Evolutionary conservation across 495 filamentous ascomycete genomes (phyloP).

Genomic region (Penicillium cosmopolitanum): DNA sequence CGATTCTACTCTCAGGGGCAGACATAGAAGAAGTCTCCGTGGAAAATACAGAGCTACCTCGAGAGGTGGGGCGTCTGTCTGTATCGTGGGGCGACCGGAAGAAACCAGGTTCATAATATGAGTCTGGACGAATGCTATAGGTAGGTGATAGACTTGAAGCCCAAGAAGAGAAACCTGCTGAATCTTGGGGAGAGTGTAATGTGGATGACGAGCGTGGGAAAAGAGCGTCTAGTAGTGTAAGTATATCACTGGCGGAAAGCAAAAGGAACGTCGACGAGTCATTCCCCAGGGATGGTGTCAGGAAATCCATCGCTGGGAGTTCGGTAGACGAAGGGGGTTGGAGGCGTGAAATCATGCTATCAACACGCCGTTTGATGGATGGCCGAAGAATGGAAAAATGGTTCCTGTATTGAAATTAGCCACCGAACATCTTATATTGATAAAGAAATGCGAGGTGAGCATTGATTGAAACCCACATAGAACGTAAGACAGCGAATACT

Average conservation of each 20-base stretch:
- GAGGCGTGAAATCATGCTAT: slow-evolving; percentile 73
- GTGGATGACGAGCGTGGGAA: slow-evolving; percentile 38
- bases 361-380: slow-evolving; percentile 72
- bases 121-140: slow-evolving; percentile 18
- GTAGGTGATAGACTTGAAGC: slow-evolving; percentile 10
- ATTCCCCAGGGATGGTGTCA: slow-evolving; percentile 17
- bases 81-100: slow-evolving; percentile 27
- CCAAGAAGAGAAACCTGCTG: slow-evolving; percentile 19
- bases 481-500: slow-evolving; percentile 56
- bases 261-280: slow-evolving; percentile 42
- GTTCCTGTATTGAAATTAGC: slow-evolving; percentile 29
- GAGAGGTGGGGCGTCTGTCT: slow-evolving; percentile 21
- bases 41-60: slow-evolving; percentile 32
- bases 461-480: slow-evolving; percentile 44
- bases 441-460: background rate
- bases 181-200: slow-evolving; percentile 31
- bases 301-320: slow-evolving; percentile 1
- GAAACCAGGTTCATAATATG: slow-evolving; percentile 33
- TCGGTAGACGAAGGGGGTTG: slow-evolving; percentile 10
- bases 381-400: slow-evolving; percentile 49
- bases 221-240: slow-evolving; percentile 46
- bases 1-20: slow-evolving; percentile 26
- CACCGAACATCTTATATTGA: background rate
- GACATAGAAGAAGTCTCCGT: slow-evolving; percentile 34
- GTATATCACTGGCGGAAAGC: slow-evolving; percentile 44